A percentile compares a stretch with the other conserved stretches of the same genome.
phyloP scores from a whole-genome alignment of 768 basidiomycete genomes.

The Dictyophora rubrovolvata region DNA sequence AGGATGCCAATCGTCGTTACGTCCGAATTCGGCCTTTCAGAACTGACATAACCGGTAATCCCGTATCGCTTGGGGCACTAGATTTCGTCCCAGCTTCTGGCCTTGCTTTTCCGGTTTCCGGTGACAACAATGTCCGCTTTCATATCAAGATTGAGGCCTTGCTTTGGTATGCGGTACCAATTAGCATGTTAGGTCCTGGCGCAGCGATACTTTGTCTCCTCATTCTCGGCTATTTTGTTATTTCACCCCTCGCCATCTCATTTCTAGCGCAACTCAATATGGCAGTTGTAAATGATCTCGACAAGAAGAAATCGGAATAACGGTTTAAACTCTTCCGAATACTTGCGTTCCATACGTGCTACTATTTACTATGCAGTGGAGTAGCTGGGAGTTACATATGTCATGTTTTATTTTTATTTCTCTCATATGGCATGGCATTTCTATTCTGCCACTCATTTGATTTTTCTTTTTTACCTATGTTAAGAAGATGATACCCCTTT shows the following conservation, averaged over 20 bases:
- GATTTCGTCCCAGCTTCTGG: not conserved
- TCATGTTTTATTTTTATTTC: too few relatives aligned
- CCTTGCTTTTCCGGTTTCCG: not conserved
- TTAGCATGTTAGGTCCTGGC: not conserved
- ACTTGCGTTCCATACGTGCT: too few relatives aligned
- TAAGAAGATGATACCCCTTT: too few relatives aligned
- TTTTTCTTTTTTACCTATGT: too few relatives aligned
- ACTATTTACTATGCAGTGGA: too few relatives aligned
- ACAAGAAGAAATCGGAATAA: not conserved
- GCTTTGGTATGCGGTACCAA: not conserved
- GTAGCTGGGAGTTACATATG: too few relatives aligned
- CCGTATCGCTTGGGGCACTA: not conserved
- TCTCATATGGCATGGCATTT: too few relatives aligned
- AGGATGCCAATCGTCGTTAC: not conserved
- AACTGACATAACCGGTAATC: not conserved
- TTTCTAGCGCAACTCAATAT: not conserved
- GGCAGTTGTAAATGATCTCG: not conserved
- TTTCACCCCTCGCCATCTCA: not conserved
- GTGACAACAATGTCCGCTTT: not conserved
- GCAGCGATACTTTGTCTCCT: not conserved
- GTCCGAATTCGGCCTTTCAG: not conserved
- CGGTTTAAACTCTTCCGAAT: too few relatives aligned
- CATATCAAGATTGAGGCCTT: not conserved
- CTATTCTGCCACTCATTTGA: too few relatives aligned
- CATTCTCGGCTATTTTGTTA: not conserved